A percentile compares a stretch with the other conserved stretches of the same genome.
These are phyloP conservation scores for Chalciporus piperatus DNA, from an alignment of 768 basidiomycete genomes.

Conservation along the genomic window DNA sequence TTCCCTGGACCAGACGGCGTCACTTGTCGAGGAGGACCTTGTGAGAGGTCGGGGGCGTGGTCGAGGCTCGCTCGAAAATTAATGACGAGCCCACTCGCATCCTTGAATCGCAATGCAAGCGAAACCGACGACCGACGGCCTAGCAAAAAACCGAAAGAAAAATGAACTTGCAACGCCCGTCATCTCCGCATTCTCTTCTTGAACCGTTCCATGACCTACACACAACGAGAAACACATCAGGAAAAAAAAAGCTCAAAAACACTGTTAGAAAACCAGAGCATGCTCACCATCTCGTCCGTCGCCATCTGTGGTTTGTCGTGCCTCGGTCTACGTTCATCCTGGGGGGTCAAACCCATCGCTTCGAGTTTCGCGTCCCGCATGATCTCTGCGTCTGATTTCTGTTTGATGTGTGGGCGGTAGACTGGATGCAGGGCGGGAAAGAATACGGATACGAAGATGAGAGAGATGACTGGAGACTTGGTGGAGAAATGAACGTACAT, in stretches of 20 bases:
- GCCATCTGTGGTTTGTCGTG: constrained; percentile 73
- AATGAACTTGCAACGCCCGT: constrained; percentile 1
- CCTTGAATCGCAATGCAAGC: neutral
- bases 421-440: constrained; percentile 54
- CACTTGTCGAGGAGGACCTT: too few species aligned
- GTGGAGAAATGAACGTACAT: constrained; percentile 51
- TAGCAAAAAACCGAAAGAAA: neutral
- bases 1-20: too few species aligned
- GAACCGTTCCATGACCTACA: constrained; percentile 91
- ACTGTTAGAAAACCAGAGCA: neutral
- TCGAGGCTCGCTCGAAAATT: too few species aligned
- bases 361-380: constrained; percentile 84
- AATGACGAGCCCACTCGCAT: neutral
- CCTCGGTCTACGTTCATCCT: constrained; percentile 37
- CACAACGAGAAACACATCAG: neutral
- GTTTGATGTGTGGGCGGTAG: constrained; percentile 77
- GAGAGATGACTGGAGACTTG: neutral
- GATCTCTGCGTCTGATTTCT: constrained; percentile 86
- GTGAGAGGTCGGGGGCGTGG: too few species aligned
- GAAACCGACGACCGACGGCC: neutral
- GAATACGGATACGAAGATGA: neutral
- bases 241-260: neutral
- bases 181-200: constrained; percentile 92
- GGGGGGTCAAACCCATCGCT: constrained; percentile 71
- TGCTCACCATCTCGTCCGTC: constrained; percentile 84